phyloP scores from a whole-genome alignment of 1,284 basidiomycete genomes.

The Ganoderma resinaceum region DNA sequence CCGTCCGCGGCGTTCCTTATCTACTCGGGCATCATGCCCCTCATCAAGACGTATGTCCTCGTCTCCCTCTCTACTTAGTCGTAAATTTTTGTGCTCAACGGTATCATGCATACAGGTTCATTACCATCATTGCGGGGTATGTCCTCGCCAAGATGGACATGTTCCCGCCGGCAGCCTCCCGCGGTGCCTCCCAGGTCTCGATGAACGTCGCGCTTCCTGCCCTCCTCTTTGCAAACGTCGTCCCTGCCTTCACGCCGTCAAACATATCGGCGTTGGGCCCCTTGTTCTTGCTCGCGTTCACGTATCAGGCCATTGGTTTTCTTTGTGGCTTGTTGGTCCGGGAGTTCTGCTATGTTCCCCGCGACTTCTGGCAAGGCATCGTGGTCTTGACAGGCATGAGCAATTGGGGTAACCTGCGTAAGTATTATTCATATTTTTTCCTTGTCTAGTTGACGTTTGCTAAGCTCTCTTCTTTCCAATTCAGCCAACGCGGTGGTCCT shows the following conservation, averaged over 20 bases:
- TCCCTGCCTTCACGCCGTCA: conserved; percentile 47
- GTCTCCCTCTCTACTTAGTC: background rate
- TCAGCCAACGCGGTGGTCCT: conserved; percentile 55
- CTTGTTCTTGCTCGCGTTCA: conserved; percentile 44
- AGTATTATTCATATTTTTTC: conserved; percentile 17
- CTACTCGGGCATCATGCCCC: conserved; percentile 42
- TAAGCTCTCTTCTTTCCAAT: background rate
- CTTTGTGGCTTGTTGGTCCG: conserved; percentile 45
- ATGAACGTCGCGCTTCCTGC: conserved; percentile 49
- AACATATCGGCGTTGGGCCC: conserved; percentile 48
- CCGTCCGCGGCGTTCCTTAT: conserved; percentile 41
- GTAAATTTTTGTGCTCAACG: background rate
- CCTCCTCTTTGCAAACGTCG: conserved; percentile 48
- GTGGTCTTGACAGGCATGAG: conserved; percentile 48
- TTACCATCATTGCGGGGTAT: conserved; percentile 46
- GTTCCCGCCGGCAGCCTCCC: conserved; percentile 44
- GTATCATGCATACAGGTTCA: conserved; percentile 33
- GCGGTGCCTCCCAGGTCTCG: conserved; percentile 46
- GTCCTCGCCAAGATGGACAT: conserved; percentile 41
- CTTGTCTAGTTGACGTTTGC: background rate
- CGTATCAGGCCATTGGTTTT: conserved; percentile 44
- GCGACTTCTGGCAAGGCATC: conserved; percentile 51
- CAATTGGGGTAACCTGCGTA: conserved; percentile 56
- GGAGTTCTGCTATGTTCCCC: conserved; percentile 48
- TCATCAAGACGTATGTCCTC: conserved; percentile 37